Conservation (phyloP, 495 filamentous ascomycete genomes). For the Mycothermus thermophilus region DNA sequence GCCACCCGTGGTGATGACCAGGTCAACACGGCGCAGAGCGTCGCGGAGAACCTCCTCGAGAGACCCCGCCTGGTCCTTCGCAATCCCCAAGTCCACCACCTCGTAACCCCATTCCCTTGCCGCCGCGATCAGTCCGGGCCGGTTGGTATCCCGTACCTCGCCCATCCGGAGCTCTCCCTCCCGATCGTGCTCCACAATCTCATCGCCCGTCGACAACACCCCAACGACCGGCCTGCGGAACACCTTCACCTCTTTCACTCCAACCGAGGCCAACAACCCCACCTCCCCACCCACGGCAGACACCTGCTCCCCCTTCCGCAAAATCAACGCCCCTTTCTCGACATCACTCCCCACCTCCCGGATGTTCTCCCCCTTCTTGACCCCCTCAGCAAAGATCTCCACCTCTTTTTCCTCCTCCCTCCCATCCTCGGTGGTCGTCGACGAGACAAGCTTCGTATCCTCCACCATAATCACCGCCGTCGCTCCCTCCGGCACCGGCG, state of each 20-base stretch:
- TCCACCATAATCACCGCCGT: slow-evolving; percentile 96
- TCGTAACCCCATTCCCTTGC: slow-evolving; percentile 64
- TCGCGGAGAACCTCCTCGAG: slow-evolving; percentile 63
- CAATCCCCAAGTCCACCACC: slow-evolving; percentile 77
- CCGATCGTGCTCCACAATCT: slow-evolving; percentile 67
- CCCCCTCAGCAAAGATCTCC: slow-evolving; percentile 65
- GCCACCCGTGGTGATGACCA: slow-evolving; percentile 85
- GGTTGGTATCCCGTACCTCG: slow-evolving; percentile 86
- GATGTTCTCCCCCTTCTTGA: slow-evolving; percentile 72
- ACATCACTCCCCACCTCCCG: slow-evolving; percentile 87
- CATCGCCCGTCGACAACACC: slow-evolving; percentile 87
- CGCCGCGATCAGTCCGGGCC: slow-evolving; percentile 70
- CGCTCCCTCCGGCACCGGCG: slow-evolving; percentile 75
- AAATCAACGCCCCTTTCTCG: slow-evolving; percentile 47
- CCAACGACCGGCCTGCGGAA: slow-evolving; percentile 71
- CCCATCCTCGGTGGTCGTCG: slow-evolving; percentile 57
- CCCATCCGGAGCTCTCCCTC: slow-evolving; percentile 51
- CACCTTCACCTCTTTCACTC: slow-evolving; percentile 54
- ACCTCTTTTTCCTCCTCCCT: slow-evolving; percentile 78
- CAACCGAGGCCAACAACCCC: slow-evolving; percentile 75
- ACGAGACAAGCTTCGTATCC: slow-evolving; percentile 71
- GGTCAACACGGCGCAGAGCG: slow-evolving; percentile 58
- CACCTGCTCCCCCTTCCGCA: slow-evolving; percentile 63
- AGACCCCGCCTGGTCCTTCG: slow-evolving; percentile 59
- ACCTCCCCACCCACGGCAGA: slow-evolving; percentile 81